Evolutionary conservation across 169 alveolate genomes (phyloP), one percentile per base, ranked within the genome.

Genomic region (Eimeria necatrix): DNA sequence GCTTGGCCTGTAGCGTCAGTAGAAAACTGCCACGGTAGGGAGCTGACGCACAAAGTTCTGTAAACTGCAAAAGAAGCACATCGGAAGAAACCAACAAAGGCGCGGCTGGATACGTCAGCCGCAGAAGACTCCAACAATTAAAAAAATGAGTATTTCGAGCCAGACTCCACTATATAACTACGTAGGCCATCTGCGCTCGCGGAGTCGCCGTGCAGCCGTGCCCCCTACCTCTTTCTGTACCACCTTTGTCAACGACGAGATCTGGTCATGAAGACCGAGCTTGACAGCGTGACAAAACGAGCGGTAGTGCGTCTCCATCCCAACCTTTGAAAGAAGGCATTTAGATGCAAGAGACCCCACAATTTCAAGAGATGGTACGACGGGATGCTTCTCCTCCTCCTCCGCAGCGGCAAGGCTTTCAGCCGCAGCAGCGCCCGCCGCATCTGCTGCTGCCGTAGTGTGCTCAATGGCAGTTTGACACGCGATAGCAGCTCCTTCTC

Each of bases 41-140:
- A 18, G 95, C 97, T 84, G 96, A 94, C 73, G 94, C 94, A 61
- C 97, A 96, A 60, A 96, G 85, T 22, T 95, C 97, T 61, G 95
- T 64, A 20, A 94, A 88, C 96, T 94, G 96, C 18, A 60, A 6
- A 56, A 88, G 14, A 24, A 87, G n/a, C 4, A 87, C 22, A 41
- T 7, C 12, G 22, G 9, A 68, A 76, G 53, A 48, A 76, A 12
- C 61, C 51, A 64, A 46, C 24, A 22, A 32, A 32, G 41, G 41
- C 2, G 41, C 41, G 41, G 3, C 2, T 32, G 41, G 41, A 32
- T 32, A 2, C 41, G 41, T 32, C 41, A 32, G 41, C 41, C 41
- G 41, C 41, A 32, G 41, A 32, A 32, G 41, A 32, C 41, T 32
- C 41, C 41, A 32, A 32, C 41, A 32, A 32, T 32, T 32, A 32